These are phyloP conservation scores for Pichia californica DNA, from an alignment of 805 yeast genomes.

Conservation along the genomic window DNA sequence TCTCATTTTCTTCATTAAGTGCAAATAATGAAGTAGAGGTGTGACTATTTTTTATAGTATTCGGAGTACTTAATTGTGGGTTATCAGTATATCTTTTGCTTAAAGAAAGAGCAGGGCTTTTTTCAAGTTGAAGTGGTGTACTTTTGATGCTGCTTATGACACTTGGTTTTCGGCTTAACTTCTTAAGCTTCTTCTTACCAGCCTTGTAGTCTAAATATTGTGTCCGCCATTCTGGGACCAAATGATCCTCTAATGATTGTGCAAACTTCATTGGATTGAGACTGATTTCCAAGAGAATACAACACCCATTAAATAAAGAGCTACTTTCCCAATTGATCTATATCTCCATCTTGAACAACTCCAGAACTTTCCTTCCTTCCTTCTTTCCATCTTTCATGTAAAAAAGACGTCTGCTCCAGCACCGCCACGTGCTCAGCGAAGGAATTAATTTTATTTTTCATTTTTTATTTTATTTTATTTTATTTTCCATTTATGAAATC, in stretches of 20 bases:
- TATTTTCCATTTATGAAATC: too few species aligned
- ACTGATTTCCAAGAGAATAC: too few species aligned
- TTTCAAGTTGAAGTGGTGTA: background rate
- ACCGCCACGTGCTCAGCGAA: too few species aligned
- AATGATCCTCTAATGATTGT: slow-evolving; percentile 56
- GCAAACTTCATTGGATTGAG: slow-evolving; percentile 56
- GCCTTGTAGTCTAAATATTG: slow-evolving; percentile 68
- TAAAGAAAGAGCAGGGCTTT: background rate
- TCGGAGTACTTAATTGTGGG: background rate
- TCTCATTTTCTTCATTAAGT: background rate
- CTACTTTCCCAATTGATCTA: background rate
- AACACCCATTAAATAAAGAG: too few species aligned
- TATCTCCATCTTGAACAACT: background rate
- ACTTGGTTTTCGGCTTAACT: slow-evolving; percentile 17
- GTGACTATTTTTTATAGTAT: background rate
- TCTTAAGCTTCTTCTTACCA: slow-evolving; percentile 36
- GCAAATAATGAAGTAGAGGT: background rate
- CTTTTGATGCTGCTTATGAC: slow-evolving; percentile 4
- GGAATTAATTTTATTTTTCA: too few species aligned
- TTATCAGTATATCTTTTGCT: background rate
- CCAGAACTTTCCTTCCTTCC: too few species aligned
- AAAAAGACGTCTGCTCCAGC: too few species aligned
- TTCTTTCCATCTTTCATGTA: too few species aligned
- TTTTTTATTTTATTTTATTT: too few species aligned
- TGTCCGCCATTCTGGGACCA: slow-evolving; percentile 86